Evolutionary conservation across 768 basidiomycete species (phyloP).

Genomic region (Leccinum longicurvipes): DNA sequence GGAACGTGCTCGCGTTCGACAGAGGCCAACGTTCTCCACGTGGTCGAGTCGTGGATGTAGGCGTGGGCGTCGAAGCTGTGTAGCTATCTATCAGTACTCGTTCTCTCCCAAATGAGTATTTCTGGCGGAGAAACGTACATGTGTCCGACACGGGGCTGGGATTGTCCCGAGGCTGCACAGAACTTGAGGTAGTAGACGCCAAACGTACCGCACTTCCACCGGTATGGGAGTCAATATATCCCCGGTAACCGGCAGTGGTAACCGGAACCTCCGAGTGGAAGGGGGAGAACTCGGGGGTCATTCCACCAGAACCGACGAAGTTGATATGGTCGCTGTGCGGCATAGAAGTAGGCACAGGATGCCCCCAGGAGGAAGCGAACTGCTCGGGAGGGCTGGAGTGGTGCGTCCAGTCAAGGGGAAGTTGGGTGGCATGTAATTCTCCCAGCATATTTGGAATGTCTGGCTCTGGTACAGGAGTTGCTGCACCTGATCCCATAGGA

Average conservation of each 20-base stretch:
- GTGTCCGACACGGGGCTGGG: constrained; percentile 3
- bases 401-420: neutral
- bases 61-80: constrained; percentile 5
- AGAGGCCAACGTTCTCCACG: constrained; percentile 10
- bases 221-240: neutral
- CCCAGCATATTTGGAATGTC: neutral
- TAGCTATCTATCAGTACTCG: constrained; percentile 2
- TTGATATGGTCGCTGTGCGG: neutral
- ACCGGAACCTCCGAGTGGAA: neutral
- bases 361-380: neutral
- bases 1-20: constrained; percentile 9
- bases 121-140: constrained; percentile 8
- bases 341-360: constrained; percentile 1
- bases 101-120: neutral
- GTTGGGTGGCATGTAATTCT: neutral
- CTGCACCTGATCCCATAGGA: neutral
- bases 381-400: neutral
- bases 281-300: neutral
- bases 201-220: neutral
- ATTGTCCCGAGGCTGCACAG: neutral
- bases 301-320: neutral
- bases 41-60: neutral
- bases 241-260: neutral
- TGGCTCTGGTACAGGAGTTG: constrained; percentile 1
- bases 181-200: neutral